phyloP scores from a whole-genome alignment of 495 filamentous ascomycete genomes.

The Podospora pseudoanserina region DNA sequence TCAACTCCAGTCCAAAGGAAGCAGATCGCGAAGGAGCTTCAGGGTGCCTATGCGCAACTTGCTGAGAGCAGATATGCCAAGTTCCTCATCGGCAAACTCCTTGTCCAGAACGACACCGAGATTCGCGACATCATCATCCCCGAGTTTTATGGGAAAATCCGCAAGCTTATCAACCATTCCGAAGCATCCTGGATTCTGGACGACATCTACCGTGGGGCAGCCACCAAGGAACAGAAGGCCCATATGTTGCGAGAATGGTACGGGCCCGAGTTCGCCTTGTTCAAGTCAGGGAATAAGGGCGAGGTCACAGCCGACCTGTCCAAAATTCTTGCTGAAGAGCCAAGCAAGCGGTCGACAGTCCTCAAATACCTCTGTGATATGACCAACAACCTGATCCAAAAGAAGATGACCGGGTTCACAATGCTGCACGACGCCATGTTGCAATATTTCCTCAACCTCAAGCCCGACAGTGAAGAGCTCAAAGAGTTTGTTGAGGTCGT shows the following conservation, averaged over 20 bases:
- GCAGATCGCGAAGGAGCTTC: constrained; percentile 81
- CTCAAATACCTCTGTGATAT: constrained; percentile 80
- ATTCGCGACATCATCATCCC: constrained; percentile 82
- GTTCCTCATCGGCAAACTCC: constrained; percentile 90
- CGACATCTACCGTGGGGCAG: constrained; percentile 85
- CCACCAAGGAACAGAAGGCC: constrained; percentile 74
- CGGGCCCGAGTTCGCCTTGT: constrained; percentile 85
- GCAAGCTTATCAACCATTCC: constrained; percentile 88
- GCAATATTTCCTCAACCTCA: constrained; percentile 83
- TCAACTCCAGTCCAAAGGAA: constrained; percentile 76
- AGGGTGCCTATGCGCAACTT: constrained; percentile 76
- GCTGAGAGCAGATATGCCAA: constrained; percentile 95
- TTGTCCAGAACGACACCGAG: constrained; percentile 81
- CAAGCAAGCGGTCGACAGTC: constrained; percentile 80
- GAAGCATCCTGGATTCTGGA: constrained; percentile 97
- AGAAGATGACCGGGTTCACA: constrained; percentile 91
- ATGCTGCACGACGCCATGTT: constrained; percentile 98
- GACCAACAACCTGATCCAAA: constrained; percentile 87
- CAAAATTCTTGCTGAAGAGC: constrained; percentile 66
- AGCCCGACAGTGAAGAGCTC: constrained; percentile 69
- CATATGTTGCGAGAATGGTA: constrained; percentile 93
- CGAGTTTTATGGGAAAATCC: constrained; percentile 91
- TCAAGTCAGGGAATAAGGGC: constrained; percentile 55
- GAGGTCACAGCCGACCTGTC: constrained; percentile 56
- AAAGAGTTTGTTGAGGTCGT: constrained; percentile 86